Evolutionary conservation across 148 eudicot species (phyloP), one percentile per base, ranked within the genome.

Genomic region (Nepenthes gracilis): DNA sequence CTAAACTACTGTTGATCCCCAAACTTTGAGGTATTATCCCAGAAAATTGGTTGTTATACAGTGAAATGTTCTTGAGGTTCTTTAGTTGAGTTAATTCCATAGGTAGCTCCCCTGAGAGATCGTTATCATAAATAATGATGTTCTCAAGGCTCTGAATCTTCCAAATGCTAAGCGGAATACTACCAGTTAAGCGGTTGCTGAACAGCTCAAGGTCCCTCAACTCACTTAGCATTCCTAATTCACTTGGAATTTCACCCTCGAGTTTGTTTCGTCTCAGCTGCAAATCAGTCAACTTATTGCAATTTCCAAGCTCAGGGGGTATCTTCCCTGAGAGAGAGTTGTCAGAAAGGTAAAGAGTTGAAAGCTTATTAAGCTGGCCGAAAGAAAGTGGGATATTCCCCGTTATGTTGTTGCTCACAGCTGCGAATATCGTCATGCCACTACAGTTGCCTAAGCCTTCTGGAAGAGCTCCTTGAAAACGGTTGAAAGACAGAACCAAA

Each of bases 261-360:
- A 90, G 77, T 55, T 71, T 75, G 77, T 86, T 90, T 10, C 50
- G 73, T 54, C 64, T 67, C 33, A 90, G 58, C 54, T 57, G 60
- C 67, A 90, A 61, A 61, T 59, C 73, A 38, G 50, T 66, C 66
- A 90, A 69, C 7, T 77, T 68, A 60, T 66, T 58, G 58, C 90
- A 86, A 9, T 80, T 78, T 1, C 97, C 97, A 43, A 90, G 83
- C 70, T 86, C 88, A 8, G 83, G 75, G 14, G 90, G 94, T 54
- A 90, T 86, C 12, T 47, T 69, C 12, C 97, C 94, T 1, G 88
- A 76, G 47, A 90, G 64, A 33, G 43, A 33, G 63, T 90, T 90
- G 14, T 65, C 64, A 60, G 70, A 49, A 36, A 89, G 81, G 68
- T 72, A 77, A 32, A 89, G 93, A 9, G 2, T 2, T 36, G 64